Base-by-base conservation (phyloP, 441 rosid genomes). In the Populus hybrid region DNA sequence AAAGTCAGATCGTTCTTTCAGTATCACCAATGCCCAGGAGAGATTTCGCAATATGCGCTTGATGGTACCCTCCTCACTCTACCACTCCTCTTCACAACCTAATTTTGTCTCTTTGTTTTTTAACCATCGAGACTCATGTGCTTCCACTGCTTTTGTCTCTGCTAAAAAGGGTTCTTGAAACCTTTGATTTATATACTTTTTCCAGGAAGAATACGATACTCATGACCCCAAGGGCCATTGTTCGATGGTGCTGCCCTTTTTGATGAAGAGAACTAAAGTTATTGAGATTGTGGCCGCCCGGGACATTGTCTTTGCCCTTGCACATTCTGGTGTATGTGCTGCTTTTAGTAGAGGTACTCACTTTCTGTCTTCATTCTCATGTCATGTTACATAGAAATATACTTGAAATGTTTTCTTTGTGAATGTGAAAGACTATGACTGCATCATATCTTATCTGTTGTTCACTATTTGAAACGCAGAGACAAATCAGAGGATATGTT, bases 281-380 rank as follows among this genome's bases (percentile, higher is more conserved):
- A 93, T 95, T 9, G 99, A 95, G 91, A 95, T 95, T 67, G 98
- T 95, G 28, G 98, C 99, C 34, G 98, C 99, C 12, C 91, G 93
- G 32, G 32, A 30, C 32, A 30, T 30, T 30, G 32, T 30, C 32
- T 30, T 30, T 30, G 32, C 32, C 32, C 32, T 30, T 30, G 32
- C 32, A 30, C 32, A 30, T 30, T 30, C 32, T 30, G 32, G 32
- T 30, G 32, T 95, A 59, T 95, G 99, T 63, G 98, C 97, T 2
- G 98, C 98, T 70, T 95, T 95, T 70, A 90, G 97, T 78, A 86
- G 98, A 90, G 99, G 99, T 95, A 50, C 19, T 50, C 57, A 5
- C 19, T 4, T 46, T 46, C 57, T 38, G 59, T 53, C 50, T 53
- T 42, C 9, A 36, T 19, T 66, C 67, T 7, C 30, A 12, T 64